Conservation (phyloP, 306 rosid species). For the Begonia masoniana region DNA sequence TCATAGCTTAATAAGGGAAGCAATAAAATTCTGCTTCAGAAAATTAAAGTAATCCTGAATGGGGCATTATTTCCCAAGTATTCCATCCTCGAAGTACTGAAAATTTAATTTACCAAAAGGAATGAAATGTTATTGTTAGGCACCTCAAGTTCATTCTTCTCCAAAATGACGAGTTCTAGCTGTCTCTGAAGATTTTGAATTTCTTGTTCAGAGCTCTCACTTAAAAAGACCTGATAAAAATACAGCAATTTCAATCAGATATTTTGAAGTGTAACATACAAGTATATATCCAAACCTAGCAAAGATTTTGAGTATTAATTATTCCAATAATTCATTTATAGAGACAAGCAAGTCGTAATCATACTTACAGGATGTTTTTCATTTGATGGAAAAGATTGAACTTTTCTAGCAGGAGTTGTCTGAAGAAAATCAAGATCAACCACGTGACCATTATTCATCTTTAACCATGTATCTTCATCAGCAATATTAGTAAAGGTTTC, state of each 20-base stretch:
- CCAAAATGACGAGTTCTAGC: constrained; percentile 45
- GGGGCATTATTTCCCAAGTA: not conserved
- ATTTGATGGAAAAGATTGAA: constrained; percentile 54
- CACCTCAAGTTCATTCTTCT: constrained; percentile 71
- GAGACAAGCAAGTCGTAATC: not conserved
- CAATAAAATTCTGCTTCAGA: too few relatives aligned
- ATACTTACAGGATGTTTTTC: constrained; percentile 53
- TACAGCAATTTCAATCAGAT: not conserved
- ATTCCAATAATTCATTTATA: not conserved
- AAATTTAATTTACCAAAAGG: not conserved
- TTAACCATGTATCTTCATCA: constrained; percentile 88
- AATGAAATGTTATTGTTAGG: constrained; percentile 9
- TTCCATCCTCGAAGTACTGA: too few relatives aligned
- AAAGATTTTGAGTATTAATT: not conserved
- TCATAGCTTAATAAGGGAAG: not conserved
- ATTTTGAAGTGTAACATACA: not conserved
- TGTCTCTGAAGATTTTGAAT: constrained; percentile 46
- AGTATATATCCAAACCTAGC: too few relatives aligned
- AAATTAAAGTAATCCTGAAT: not conserved
- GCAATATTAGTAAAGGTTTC: constrained; percentile 65
- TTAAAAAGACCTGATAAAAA: constrained; percentile 32
- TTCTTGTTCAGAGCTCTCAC: constrained; percentile 33
- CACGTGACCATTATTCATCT: constrained; percentile 75
- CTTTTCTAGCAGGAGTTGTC: constrained; percentile 54
- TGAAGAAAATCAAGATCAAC: constrained; percentile 83